Evolutionary conservation across 2,329 filamentous ascomycete genomes (phyloP).

Genomic region (Leptographium radiaticola): DNA sequence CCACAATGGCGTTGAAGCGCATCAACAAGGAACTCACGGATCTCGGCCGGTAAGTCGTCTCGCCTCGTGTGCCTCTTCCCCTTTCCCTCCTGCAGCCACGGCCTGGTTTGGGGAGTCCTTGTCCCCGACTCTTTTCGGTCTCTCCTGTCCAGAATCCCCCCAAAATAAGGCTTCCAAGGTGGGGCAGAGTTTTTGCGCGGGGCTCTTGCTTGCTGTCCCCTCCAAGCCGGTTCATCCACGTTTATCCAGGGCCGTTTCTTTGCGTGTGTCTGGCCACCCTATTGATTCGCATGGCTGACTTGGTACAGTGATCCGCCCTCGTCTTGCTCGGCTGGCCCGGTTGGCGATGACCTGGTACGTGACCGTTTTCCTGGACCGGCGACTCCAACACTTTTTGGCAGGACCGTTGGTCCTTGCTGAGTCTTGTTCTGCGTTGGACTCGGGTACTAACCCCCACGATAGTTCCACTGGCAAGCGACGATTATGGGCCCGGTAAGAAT

Average conservation of each 20-base stretch:
- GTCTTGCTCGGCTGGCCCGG: slow-evolving; percentile 93
- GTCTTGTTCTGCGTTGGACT: background rate
- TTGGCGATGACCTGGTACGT: slow-evolving; percentile 94
- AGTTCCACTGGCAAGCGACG: slow-evolving; percentile 99
- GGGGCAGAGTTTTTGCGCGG: slow-evolving; percentile 7
- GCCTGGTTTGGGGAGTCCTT: no score
- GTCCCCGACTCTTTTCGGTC: background rate
- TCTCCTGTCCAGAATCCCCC: slow-evolving; percentile 5
- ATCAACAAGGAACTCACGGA: slow-evolving; percentile 92
- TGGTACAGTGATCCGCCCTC: slow-evolving; percentile 79
- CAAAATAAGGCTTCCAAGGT: slow-evolving; percentile 11
- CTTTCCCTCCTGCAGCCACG: background rate
- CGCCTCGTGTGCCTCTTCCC: background rate
- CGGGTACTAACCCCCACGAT: slow-evolving; percentile 8
- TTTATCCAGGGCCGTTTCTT: background rate
- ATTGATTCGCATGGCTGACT: slow-evolving; percentile 14
- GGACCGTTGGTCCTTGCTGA: no score
- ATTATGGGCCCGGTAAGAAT: slow-evolving; percentile 94
- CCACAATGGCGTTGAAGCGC: slow-evolving; percentile 76
- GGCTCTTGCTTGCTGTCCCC: slow-evolving; percentile 3
- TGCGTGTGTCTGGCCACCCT: background rate
- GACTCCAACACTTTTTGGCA: no score
- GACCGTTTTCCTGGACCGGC: background rate
- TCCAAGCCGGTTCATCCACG: slow-evolving; percentile 7
- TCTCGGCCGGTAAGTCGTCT: slow-evolving; percentile 57